phyloP scores from a whole-genome alignment of 352 stramenopile species.

The Phytophthora pisi region DNA sequence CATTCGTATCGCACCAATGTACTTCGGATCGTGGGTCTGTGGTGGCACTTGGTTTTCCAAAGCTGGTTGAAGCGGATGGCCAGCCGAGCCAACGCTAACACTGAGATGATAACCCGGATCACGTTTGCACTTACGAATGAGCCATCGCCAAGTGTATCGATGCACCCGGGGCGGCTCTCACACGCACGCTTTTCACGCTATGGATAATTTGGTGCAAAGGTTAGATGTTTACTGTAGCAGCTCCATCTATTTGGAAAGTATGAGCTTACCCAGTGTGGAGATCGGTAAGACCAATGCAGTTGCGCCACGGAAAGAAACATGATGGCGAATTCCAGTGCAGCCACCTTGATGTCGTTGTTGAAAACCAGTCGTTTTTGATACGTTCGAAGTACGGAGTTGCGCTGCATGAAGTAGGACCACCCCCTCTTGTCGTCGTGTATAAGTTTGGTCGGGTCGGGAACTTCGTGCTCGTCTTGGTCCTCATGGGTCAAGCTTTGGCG shows the following conservation, averaged over 20 bases:
- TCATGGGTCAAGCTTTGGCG: slow-evolving; percentile 11
- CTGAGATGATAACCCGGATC: slow-evolving; percentile 32
- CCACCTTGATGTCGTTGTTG: slow-evolving; percentile 49
- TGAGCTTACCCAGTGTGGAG: slow-evolving; percentile 43
- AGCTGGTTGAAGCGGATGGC: slow-evolving; percentile 28
- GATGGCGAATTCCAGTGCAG: slow-evolving; percentile 49
- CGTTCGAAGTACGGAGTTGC: slow-evolving; percentile 27
- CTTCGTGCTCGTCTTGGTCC: slow-evolving; percentile 14
- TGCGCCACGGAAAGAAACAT: slow-evolving; percentile 50
- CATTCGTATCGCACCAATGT: slow-evolving; percentile 20
- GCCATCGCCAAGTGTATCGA: slow-evolving; percentile 39
- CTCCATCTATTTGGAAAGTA: not conserved
- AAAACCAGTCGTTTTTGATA: slow-evolving; percentile 53
- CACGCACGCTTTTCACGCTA: slow-evolving; percentile 62
- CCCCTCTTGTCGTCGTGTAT: slow-evolving; percentile 21
- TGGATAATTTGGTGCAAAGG: not conserved
- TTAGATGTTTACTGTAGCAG: not conserved
- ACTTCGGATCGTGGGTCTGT: not conserved
- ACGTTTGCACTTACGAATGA: slow-evolving; percentile 46
- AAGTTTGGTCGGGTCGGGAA: not conserved
- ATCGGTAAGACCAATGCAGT: slow-evolving; percentile 42
- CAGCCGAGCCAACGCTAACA: slow-evolving; percentile 21
- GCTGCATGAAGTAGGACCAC: slow-evolving; percentile 35
- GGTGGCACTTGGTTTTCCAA: slow-evolving; percentile 22
- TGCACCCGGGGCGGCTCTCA: slow-evolving; percentile 25